Evolutionary conservation across 305 asterid species (phyloP), one percentile per base, ranked within the genome.

Genomic region (Rubia peregrina): DNA sequence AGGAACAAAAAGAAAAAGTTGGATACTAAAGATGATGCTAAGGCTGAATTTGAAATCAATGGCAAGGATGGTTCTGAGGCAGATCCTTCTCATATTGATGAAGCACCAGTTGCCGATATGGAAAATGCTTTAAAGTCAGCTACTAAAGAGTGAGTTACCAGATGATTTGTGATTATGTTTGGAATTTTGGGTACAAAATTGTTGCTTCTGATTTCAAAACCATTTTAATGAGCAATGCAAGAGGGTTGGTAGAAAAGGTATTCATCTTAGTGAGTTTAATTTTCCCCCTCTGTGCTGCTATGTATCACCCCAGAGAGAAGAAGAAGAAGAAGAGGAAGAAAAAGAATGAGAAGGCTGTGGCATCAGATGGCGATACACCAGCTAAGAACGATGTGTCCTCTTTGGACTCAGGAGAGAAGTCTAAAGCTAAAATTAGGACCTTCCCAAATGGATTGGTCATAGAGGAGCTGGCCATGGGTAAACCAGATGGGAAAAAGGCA

Each of bases 391-490:
- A 65, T 68, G 75, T 70, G 63, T 48, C 89, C 49, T 61, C 61
- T 26, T 2, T 64, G 71, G 80, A 76, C 81, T 79, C 73, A 61
- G 81, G 81, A 72, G 88, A 79, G 81, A 82, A 86, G 75, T 68
- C 49, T 77, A 85, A 76, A 71, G 72, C 77, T 67, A 86, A 87
- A 83, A 82, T 85, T 67, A 85, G 97, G 83, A 21, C 92, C 51
- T 93, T 77, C 79, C 83, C 95, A 7, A 93, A 93, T 85, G 98
- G 98, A 68, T 76, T 93, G 84, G 82, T 74, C 70, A 82, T 89
- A 56, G 97, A 93, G 85, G 95, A 89, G 82, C n/a, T 93, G 85
- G 76, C 72, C 51, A 90, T 93, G 98, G 95, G 97, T 73, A 90
- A 80, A 83, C 98, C 98, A 21, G 88, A 84, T 77, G 98, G 96